phyloP scores from a whole-genome alignment of 176 grass and related monocot genomes.

The Zea luxurians region DNA sequence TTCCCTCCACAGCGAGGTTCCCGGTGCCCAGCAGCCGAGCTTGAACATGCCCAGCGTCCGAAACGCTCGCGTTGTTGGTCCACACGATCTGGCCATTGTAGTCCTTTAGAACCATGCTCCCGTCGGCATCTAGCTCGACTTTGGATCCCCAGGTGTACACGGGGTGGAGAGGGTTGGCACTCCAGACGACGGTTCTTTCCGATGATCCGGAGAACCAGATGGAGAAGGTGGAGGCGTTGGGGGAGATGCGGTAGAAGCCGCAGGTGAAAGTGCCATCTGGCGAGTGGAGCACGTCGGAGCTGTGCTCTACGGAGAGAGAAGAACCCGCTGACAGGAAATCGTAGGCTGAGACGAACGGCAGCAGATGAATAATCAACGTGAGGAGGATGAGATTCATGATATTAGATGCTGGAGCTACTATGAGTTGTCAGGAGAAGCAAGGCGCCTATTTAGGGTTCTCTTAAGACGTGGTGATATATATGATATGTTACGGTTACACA shows the following conservation, averaged over 20 bases:
- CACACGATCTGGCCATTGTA: slow-evolving; percentile 37
- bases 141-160: slow-evolving; percentile 38
- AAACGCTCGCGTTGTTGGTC: slow-evolving; percentile 34
- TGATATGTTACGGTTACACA: neutral
- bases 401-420: neutral
- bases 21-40: slow-evolving; percentile 31
- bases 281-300: slow-evolving; percentile 24
- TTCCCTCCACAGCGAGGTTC: slow-evolving; percentile 39
- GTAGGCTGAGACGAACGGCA: neutral
- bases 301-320: slow-evolving; percentile 27
- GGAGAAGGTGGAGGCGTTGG: slow-evolving; percentile 36
- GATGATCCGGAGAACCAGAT: slow-evolving; percentile 41
- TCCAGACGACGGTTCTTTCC: slow-evolving; percentile 25
- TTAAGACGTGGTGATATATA: neutral
- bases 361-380: slow-evolving; percentile 14
- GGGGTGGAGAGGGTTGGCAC: slow-evolving; percentile 33
- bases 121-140: slow-evolving; percentile 28
- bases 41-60: neutral
- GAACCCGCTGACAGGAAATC: slow-evolving; percentile 31
- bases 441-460: neutral
- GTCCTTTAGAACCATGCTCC: slow-evolving; percentile 36
- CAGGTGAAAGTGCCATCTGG: slow-evolving; percentile 37
- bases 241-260: slow-evolving; percentile 37
- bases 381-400: slow-evolving; percentile 29
- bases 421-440: neutral